These are phyloP conservation scores for Fusarium zealandicum DNA, from an alignment of 2,329 filamentous ascomycete genomes.

Conservation along the genomic window DNA sequence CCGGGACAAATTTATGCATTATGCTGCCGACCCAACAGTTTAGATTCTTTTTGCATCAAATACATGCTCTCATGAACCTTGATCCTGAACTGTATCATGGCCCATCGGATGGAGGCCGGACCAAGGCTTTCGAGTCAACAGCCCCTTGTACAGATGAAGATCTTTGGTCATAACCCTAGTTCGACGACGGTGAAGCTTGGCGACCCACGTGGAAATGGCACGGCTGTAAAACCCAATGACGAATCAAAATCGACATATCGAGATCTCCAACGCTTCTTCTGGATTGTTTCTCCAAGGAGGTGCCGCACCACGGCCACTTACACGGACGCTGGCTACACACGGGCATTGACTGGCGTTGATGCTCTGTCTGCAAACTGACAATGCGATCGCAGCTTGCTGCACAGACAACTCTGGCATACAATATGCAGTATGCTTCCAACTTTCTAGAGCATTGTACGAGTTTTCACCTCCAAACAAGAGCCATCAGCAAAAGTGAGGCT, in stretches of 20 bases:
- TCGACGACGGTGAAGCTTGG: background rate
- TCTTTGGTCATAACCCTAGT: slow-evolving; percentile 13
- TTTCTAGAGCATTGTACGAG: background rate
- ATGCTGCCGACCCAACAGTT: background rate
- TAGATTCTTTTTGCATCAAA: background rate
- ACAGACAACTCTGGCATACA: background rate
- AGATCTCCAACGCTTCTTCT: slow-evolving; percentile 8
- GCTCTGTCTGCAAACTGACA: background rate
- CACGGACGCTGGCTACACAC: background rate
- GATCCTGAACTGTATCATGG: background rate
- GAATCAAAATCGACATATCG: slow-evolving; percentile 14
- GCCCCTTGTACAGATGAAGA: slow-evolving; percentile 19
- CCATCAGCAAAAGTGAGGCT: background rate
- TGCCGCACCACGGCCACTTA: background rate
- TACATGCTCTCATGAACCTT: background rate
- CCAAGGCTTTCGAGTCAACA: slow-evolving; percentile 6
- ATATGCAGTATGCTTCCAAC: background rate
- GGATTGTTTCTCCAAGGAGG: slow-evolving; percentile 3
- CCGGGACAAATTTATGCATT: background rate
- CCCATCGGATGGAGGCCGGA: background rate
- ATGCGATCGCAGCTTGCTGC: background rate
- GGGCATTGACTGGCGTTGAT: no score
- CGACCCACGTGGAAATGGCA: slow-evolving; percentile 14
- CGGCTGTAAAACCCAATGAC: slow-evolving; percentile 6
- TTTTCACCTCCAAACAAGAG: background rate